Evolutionary conservation across 2,329 filamentous ascomycete species (phyloP).

Genomic region (Samsoniella hepiali): DNA sequence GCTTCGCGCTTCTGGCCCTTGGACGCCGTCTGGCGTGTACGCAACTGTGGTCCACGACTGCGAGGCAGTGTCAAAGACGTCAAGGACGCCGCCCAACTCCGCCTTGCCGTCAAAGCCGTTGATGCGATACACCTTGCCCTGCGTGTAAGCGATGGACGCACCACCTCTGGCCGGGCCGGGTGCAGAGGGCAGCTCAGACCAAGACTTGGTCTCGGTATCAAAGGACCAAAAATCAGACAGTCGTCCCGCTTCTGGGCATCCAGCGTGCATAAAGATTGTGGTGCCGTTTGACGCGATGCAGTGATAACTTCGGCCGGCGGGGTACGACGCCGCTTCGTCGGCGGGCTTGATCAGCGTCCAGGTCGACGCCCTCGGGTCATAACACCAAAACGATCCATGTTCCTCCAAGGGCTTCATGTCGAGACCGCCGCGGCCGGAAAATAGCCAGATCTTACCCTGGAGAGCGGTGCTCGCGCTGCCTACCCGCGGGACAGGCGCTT

Average conservation of each 20-base stretch:
- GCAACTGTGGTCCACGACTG: slow-evolving; percentile 27
- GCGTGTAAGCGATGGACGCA: slow-evolving; percentile 42
- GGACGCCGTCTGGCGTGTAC: slow-evolving; percentile 27
- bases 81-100: slow-evolving; percentile 57
- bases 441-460: slow-evolving; percentile 52
- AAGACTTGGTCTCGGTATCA: slow-evolving; percentile 40
- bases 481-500: slow-evolving; percentile 51
- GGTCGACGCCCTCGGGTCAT: slow-evolving; percentile 34
- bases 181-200: slow-evolving; percentile 52
- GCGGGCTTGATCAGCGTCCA: slow-evolving; percentile 48
- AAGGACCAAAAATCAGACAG: slow-evolving; percentile 62
- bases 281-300: slow-evolving; percentile 36
- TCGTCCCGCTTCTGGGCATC: slow-evolving; percentile 55
- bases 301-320: slow-evolving; percentile 56
- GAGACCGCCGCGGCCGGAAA: slow-evolving; percentile 59
- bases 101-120: slow-evolving; percentile 61
- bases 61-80: slow-evolving; percentile 37
- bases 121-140: slow-evolving; percentile 53
- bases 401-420: slow-evolving; percentile 61
- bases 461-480: slow-evolving; percentile 49
- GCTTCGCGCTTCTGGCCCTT: slow-evolving; percentile 32
- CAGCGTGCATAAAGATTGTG: slow-evolving; percentile 57
- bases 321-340: slow-evolving; percentile 36
- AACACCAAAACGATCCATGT: slow-evolving; percentile 54
- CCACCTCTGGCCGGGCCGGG: slow-evolving; percentile 47